phyloP scores from a whole-genome alignment of 2,329 filamentous ascomycete genomes.

The Coleophoma cylindrospora region DNA sequence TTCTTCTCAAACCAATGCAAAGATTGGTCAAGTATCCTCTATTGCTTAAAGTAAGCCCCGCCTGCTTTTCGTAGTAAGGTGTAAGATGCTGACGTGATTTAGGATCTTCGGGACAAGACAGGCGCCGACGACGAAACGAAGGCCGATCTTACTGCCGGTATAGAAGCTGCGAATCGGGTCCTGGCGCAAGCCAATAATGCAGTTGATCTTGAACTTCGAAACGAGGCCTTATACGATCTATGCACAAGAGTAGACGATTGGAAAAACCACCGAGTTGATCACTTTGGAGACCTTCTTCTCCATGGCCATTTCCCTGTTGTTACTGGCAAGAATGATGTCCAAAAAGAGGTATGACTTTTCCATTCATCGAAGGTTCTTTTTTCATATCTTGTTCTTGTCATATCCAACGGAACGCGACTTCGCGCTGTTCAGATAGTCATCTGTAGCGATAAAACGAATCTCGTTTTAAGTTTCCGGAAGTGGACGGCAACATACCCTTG shows the following conservation, averaged over 20 bases:
- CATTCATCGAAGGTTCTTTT: slow-evolving; percentile 3
- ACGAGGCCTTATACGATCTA: slow-evolving; percentile 79
- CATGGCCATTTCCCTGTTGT: slow-evolving; percentile 90
- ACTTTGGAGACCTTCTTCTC: slow-evolving; percentile 84
- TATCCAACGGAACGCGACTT: background rate
- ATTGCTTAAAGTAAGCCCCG: slow-evolving; percentile 63
- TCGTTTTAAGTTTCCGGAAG: background rate
- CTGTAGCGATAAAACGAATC: background rate
- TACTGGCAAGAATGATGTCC: slow-evolving; percentile 83
- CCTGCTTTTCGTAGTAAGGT: background rate
- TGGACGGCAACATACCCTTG: too few species aligned
- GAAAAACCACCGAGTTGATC: slow-evolving; percentile 86
- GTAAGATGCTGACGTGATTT: slow-evolving; percentile 8
- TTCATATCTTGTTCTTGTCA: background rate
- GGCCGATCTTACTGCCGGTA: slow-evolving; percentile 69
- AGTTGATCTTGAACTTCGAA: slow-evolving; percentile 80
- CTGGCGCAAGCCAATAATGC: slow-evolving; percentile 84
- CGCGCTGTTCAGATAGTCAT: too few species aligned
- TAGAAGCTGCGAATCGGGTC: slow-evolving; percentile 76
- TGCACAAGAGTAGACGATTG: slow-evolving; percentile 86
- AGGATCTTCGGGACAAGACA: slow-evolving; percentile 85
- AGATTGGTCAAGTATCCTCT: slow-evolving; percentile 91
- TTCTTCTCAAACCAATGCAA: slow-evolving; percentile 95
- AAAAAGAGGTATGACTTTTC: slow-evolving; percentile 57
- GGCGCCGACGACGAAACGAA: slow-evolving; percentile 65